These are phyloP conservation scores for Gonium pectorale DNA, from an alignment of 139 green algal species.

Conservation along the genomic window DNA sequence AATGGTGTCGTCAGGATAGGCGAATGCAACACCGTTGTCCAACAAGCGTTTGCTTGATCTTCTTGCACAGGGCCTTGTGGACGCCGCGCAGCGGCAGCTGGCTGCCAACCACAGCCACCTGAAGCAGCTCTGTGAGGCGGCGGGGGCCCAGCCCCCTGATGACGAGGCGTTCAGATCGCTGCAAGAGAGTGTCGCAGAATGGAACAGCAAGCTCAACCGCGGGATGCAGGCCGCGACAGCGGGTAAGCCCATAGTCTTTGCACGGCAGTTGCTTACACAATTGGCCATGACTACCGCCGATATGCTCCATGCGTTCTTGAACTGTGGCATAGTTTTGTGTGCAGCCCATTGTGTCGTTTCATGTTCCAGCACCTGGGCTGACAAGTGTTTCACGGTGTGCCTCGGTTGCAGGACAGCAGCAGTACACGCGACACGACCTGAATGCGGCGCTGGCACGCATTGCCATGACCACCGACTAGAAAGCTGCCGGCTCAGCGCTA, in stretches of 20 bases:
- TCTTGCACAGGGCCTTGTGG: slow-evolving; percentile 31
- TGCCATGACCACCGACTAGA: slow-evolving; percentile 1
- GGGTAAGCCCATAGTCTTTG: neutral
- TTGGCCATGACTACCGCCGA: too few species aligned
- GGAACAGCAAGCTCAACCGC: slow-evolving; percentile 21
- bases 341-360: neutral
- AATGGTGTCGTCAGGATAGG: too few species aligned
- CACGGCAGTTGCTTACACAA: too few species aligned
- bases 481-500: neutral
- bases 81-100: slow-evolving; percentile 27
- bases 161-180: slow-evolving; percentile 5
- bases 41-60: too few species aligned
- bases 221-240: neutral
- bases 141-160: neutral
- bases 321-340: neutral
- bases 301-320: too few species aligned
- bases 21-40: too few species aligned
- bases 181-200: slow-evolving; percentile 13
- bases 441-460: slow-evolving; percentile 14
- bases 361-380: neutral
- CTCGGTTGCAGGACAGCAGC: neutral
- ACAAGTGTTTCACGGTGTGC: neutral
- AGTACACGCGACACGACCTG: slow-evolving; percentile 21
- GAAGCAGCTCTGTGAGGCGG: slow-evolving; percentile 8
- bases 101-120: slow-evolving; percentile 17